phyloP scores from a whole-genome alignment of 495 filamentous ascomycete genomes.

The Penicillium lagena region DNA sequence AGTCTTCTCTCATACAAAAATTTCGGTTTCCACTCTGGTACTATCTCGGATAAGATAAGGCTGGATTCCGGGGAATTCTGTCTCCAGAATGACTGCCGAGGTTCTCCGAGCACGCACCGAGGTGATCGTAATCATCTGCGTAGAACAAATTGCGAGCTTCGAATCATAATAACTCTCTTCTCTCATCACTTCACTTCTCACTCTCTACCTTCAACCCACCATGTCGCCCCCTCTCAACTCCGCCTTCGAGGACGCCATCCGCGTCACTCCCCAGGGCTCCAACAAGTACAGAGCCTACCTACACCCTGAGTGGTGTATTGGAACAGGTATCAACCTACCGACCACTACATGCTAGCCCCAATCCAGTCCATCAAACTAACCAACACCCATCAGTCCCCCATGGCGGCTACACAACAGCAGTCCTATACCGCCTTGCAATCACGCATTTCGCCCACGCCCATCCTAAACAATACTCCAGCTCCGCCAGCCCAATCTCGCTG shows the following conservation, averaged over 20 bases:
- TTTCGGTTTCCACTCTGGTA: too few species aligned
- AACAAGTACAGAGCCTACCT: slow-evolving; percentile 58
- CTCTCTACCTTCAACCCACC: not conserved
- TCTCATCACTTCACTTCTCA: not conserved
- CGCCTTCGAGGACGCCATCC: slow-evolving; percentile 53
- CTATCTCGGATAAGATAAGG: too few species aligned
- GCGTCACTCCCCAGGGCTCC: slow-evolving; percentile 45
- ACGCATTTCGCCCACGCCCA: slow-evolving; percentile 63
- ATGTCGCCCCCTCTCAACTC: slow-evolving; percentile 17
- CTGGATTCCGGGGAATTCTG: too few species aligned
- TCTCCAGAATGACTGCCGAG: too few species aligned
- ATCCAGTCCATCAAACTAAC: not conserved
- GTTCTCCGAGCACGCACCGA: too few species aligned
- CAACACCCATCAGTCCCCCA: slow-evolving; percentile 57
- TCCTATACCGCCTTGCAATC: slow-evolving; percentile 53
- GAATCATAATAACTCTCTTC: not conserved
- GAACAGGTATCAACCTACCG: slow-evolving; percentile 43
- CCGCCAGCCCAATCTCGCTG: slow-evolving; percentile 50
- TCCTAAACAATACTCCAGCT: slow-evolving; percentile 50
- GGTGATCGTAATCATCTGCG: too few species aligned
- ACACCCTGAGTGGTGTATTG: slow-evolving; percentile 63
- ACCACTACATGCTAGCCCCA: not conserved
- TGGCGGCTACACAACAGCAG: slow-evolving; percentile 68
- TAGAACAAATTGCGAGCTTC: too few species aligned
- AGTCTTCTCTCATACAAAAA: too few species aligned